phyloP scores from a whole-genome alignment of 805 yeast genomes.

The Lachancea fermentati region DNA sequence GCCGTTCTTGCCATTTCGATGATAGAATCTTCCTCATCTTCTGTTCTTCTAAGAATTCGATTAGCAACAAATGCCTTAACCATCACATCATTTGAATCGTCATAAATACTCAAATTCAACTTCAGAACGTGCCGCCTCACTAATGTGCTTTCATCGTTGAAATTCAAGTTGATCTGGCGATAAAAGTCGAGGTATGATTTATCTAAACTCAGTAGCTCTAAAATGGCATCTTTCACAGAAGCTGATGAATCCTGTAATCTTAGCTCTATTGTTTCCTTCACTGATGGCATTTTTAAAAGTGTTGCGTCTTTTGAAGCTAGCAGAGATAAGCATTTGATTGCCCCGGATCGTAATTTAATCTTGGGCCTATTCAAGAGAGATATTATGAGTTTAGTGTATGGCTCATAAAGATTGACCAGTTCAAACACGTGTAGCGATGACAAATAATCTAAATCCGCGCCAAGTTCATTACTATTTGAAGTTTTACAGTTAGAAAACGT shows the following conservation, averaged over 20 bases:
- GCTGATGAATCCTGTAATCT: constrained; percentile 59
- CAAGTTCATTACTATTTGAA: neutral
- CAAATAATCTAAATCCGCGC: neutral
- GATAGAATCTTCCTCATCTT: constrained; percentile 65
- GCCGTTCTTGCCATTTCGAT: constrained; percentile 37
- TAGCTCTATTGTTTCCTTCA: constrained; percentile 47
- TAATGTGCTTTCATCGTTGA: constrained; percentile 53
- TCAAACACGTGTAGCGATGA: constrained; percentile 13
- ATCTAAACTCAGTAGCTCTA: constrained; percentile 53
- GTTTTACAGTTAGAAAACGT: neutral
- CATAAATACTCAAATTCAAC: constrained; percentile 45
- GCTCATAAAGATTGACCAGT: constrained; percentile 42
- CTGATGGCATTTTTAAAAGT: constrained; percentile 43
- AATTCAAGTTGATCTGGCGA: constrained; percentile 38
- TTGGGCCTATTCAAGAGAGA: constrained; percentile 44
- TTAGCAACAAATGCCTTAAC: constrained; percentile 42
- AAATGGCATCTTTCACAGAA: constrained; percentile 67
- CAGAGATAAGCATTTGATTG: constrained; percentile 56
- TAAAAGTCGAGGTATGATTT: constrained; percentile 39
- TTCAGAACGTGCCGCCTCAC: constrained; percentile 61
- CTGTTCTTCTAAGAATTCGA: constrained; percentile 48
- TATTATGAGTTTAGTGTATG: constrained; percentile 46
- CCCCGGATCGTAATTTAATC: constrained; percentile 52
- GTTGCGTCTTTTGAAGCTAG: constrained; percentile 49
- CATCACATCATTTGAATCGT: constrained; percentile 25